Evolutionary conservation across 306 rosid genomes (phyloP).

Genomic region (Lathyrus aphaca): DNA sequence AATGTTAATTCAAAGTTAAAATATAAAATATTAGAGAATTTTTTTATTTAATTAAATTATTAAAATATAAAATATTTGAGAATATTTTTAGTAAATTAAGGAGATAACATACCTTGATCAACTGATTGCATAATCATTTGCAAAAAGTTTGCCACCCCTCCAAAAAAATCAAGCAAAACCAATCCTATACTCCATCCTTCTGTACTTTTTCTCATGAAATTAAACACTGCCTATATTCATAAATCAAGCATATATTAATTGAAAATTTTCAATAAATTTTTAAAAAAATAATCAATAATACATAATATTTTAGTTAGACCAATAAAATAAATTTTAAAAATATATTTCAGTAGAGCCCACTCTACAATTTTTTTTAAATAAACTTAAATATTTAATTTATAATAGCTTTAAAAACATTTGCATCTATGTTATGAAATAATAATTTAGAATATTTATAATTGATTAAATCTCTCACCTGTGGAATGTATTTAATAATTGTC

Average conservation of each 20-base stretch:
- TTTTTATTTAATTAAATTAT: no score
- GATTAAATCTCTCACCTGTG: slow-evolving; percentile 28
- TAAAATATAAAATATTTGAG: no score
- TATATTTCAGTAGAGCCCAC: not conserved
- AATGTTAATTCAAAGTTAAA: slow-evolving; percentile 18
- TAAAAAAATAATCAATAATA: not conserved
- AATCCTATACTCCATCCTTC: slow-evolving; percentile 75
- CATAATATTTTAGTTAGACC: not conserved
- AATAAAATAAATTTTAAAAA: not conserved
- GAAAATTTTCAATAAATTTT: not conserved
- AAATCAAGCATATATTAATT: slow-evolving; percentile 13
- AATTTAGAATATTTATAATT: not conserved
- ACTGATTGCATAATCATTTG: slow-evolving; percentile 72
- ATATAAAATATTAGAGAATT: not conserved
- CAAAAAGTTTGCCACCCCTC: slow-evolving; percentile 53
- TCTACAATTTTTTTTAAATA: no score
- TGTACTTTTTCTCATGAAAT: slow-evolving; percentile 51
- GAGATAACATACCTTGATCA: slow-evolving; percentile 62
- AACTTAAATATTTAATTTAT: no score
- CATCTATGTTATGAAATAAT: not conserved
- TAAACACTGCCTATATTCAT: slow-evolving; percentile 58
- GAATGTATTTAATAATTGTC: slow-evolving; percentile 49
- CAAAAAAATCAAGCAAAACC: slow-evolving; percentile 62
- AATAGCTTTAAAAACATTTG: no score
- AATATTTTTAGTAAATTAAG: not conserved